Evolutionary conservation across 2,329 filamentous ascomycete genomes (phyloP).

Genomic region (Thielaviopsis musarum): DNA sequence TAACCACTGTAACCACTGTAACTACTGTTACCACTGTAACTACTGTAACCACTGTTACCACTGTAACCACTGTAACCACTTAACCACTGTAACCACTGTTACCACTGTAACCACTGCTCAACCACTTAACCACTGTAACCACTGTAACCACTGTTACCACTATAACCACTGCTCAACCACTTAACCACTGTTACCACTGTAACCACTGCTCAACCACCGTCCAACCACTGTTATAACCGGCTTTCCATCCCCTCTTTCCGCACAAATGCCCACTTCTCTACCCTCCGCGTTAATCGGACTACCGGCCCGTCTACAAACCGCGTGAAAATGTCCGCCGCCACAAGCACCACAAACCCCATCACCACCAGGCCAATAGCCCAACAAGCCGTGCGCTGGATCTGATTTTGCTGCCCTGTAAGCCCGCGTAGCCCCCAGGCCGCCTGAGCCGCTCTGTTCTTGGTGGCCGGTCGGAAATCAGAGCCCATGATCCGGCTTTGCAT

Average conservation of each 20-base stretch:
- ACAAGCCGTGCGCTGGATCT: slow-evolving; percentile 1
- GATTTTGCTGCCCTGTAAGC: background rate
- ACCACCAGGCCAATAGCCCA: slow-evolving; percentile 8
- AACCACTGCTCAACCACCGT: too few relatives aligned
- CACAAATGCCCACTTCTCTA: slow-evolving; percentile 3
- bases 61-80: too few relatives aligned
- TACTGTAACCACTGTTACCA: background rate
- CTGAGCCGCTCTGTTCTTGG: background rate
- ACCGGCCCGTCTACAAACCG: slow-evolving; percentile 7
- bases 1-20: too few relatives aligned
- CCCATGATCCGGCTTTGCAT: slow-evolving; percentile 5
- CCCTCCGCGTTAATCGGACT: slow-evolving; percentile 3
- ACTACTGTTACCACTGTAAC: too few relatives aligned
- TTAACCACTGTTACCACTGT: background rate
- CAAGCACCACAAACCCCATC: slow-evolving; percentile 6
- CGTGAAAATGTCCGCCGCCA: slow-evolving; percentile 7
- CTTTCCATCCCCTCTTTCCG: background rate
- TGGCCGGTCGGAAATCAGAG: background rate
- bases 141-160: too few relatives aligned
- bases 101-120: too few relatives aligned
- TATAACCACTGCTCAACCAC: too few relatives aligned
- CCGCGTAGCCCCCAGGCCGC: slow-evolving; percentile 8
- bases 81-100: too few relatives aligned
- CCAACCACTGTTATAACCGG: background rate
- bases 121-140: too few relatives aligned